Evolutionary conservation across 257 asterid genomes (phyloP).

Genomic region (Rauvolfia tetraphylla): DNA sequence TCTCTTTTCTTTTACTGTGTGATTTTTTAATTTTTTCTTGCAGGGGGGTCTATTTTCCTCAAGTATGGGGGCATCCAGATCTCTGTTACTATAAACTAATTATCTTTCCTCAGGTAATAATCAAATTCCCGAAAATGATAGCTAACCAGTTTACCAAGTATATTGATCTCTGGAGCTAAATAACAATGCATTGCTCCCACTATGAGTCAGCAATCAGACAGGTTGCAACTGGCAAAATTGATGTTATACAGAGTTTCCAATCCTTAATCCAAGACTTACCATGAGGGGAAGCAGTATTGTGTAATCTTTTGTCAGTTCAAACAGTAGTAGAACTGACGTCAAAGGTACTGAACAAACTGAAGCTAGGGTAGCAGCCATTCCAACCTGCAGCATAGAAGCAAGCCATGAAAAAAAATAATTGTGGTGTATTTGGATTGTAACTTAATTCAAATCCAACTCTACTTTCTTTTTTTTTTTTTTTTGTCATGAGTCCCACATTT

Average conservation of each 20-base stretch:
- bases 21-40: not conserved
- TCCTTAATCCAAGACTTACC: conserved; percentile 42
- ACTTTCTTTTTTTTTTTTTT: too few species aligned
- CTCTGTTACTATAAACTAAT: not conserved
- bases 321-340: conserved; percentile 89
- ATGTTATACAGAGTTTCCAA: not conserved
- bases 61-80: not conserved
- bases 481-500: too few species aligned
- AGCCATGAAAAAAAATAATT: not conserved
- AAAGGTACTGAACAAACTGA: conserved; percentile 95
- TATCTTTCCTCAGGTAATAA: not conserved
- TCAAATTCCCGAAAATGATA: not conserved
- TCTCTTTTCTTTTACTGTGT: too few species aligned
- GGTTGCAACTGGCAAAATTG: not conserved
- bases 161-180: not conserved
- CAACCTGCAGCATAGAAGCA: conserved; percentile 58
- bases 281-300: conserved; percentile 96
- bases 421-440: too few species aligned
- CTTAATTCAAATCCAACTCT: too few species aligned
- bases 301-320: conserved; percentile 93
- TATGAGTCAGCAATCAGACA: not conserved
- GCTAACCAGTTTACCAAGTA: not conserved
- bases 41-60: not conserved
- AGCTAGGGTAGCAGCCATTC: conserved; percentile 99
- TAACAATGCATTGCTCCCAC: not conserved